Conservation (phyloP, 1,284 basidiomycete species). For the Apiotrichum veenhuisii region DNA sequence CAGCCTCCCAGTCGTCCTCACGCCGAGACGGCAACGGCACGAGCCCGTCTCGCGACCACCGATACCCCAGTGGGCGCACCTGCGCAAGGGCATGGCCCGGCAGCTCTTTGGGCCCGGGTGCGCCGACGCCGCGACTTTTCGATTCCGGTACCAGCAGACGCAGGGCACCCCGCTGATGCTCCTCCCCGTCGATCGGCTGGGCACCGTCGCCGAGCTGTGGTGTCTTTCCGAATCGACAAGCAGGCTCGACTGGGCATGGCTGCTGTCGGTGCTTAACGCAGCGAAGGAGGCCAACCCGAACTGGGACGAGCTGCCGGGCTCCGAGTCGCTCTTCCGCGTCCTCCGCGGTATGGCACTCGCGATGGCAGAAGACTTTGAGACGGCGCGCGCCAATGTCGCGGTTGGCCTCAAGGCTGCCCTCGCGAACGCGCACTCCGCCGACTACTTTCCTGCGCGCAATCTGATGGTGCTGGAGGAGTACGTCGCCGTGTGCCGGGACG, state of each 20-base stretch:
- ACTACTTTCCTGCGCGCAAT: neutral
- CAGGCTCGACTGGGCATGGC: slow-evolving; percentile 13
- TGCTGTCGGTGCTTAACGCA: neutral
- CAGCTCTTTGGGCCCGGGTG: neutral
- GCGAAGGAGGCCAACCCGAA: neutral
- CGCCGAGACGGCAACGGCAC: slow-evolving; percentile 1
- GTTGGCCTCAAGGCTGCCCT: slow-evolving; percentile 5
- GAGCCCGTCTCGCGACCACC: neutral
- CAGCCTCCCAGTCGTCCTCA: slow-evolving; percentile 2
- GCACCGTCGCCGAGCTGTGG: neutral
- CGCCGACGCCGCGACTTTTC: neutral
- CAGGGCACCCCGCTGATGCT: neutral
- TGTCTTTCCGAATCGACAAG: neutral
- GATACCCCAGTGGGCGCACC: slow-evolving; percentile 1
- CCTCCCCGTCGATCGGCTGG: neutral
- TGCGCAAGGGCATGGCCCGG: neutral
- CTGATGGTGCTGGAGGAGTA: slow-evolving; percentile 5
- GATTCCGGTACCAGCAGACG: neutral
- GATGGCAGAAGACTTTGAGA: slow-evolving; percentile 4
- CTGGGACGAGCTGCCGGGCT: slow-evolving; percentile 10
- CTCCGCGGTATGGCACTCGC: slow-evolving; percentile 8
- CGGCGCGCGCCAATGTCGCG: neutral
- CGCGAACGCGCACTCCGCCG: neutral
- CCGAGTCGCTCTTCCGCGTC: neutral
- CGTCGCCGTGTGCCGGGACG: neutral